Evolutionary conservation across 345 rosid genomes (phyloP), one percentile per base, ranked within the genome.

Genomic region (Populus tremula): DNA sequence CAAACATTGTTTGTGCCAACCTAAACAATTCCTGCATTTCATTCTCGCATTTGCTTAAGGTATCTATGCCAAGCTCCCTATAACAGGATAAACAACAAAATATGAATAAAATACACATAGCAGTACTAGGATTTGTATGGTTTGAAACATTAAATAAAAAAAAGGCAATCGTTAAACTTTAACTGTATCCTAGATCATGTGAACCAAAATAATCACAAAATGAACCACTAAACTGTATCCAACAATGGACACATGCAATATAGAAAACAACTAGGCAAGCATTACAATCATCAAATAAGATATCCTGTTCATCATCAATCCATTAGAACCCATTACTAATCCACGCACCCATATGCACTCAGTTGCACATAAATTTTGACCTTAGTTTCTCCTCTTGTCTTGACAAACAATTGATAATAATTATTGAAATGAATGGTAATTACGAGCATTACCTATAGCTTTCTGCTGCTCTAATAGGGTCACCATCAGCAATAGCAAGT

Each of bases 1-100:
- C 99, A 66, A 95, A 95, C 94, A 95, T 85, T 21, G 91, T 87
- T 83, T 91, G 89, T 13, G 96, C 98, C 89, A 95, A 84, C 78
- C 77, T 85, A 17, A 95, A 81, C 80, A 93, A 23, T 84, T 95
- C 99, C 88, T 85, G 80, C 67, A 81, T 88, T 82, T 89, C 99
- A 84, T 91, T 83, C 77, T 80, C 73, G 76, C 96, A 88, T 33
- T 78, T 88, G 83, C 86, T 87, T 67, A 89, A 53, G 39, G 98
- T 93, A 47, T 68, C 87, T 75, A 95, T 85, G 69, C 99, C 98
- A 41, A 94, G 92, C 81, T 93, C 97, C 90, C 98, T 94, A 67
- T 76, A 79, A 72, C 54, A 39, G 47, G 56, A 47, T 72, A 39
- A 72, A 49, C 10, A 47, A 25, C 36, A 61, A 67, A 75, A 73